Evolutionary conservation across 192 early-diverging fungal genomes (phyloP), one percentile per base, ranked within the genome.

Genomic region (Coemansia sp.): DNA sequence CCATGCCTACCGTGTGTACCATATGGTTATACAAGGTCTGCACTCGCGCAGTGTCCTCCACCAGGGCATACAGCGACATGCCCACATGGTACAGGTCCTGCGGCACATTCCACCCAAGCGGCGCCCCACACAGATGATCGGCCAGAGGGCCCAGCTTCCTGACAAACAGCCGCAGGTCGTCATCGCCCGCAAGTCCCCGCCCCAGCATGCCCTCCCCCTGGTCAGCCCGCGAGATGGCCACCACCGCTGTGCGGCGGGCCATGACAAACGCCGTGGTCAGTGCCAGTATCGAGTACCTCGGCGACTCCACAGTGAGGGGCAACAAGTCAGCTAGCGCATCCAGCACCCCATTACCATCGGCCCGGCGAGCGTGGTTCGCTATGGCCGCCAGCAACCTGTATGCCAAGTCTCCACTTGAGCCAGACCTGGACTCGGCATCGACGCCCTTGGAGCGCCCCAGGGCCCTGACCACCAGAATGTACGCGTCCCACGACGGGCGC

Each of bases 1-100:
- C 56, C 55, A 64, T 56, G 13, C n/a, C 22, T 11, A 42, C 46
- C 1, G 25, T 21, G 2, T 17, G 13, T 0, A 48, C 44, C 56
- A 72, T 60, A 32, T 56, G 57, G 54, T 54, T 44, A 37, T 72
- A 72, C 7, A 56, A 18, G 13, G 27, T 47, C 53, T 72, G 62
- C 0, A 56, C 44, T 1, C 41, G 25, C 18, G 43, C 42, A 23
- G 52, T 41, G 35, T 64, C 62, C 0, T 54, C 42, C 13, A 55
- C 39, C 12, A 56, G 47, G 1, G 56, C 62, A 39, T 60, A 64
- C 18, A 40, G 35, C 0, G 61, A 51, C 10, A 71, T 71, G 14
- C 60, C 67, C 32, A 49, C 41, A 34, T 55, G 57, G 47, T 55
- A 71, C 22, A 71, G 28, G 25, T 59, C 53, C 28, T 51, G 59